Evolutionary conservation across 2,329 filamentous ascomycete species (phyloP).

Genomic region (Trichophyton equinum): DNA sequence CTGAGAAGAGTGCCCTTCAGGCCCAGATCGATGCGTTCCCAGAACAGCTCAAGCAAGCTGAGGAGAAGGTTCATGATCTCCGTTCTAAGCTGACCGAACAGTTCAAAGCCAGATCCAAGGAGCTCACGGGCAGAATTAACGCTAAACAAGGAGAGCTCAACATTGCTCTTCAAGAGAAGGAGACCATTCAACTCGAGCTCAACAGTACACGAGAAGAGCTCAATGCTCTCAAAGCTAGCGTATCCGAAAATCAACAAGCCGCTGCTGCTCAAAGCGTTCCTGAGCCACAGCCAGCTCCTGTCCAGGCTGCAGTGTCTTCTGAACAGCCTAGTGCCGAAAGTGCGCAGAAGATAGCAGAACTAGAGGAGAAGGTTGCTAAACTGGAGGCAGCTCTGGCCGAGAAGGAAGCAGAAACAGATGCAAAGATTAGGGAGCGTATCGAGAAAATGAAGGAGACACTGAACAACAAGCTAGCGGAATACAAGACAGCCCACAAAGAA

Average conservation of each 20-base stretch:
- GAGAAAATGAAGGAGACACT: conserved; percentile 54
- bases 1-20: conserved; percentile 39
- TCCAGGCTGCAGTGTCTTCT: conserved; percentile 17
- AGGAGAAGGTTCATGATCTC: conserved; percentile 40
- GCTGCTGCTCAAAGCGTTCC: conserved; percentile 41
- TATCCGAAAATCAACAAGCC: conserved; percentile 24
- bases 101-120: conserved; percentile 45
- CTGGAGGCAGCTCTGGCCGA: conserved; percentile 42
- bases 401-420: conserved; percentile 40
- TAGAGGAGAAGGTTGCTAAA: conserved; percentile 48
- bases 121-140: conserved; percentile 52
- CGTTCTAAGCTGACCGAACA: conserved; percentile 36
- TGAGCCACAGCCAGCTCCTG: conserved; percentile 22
- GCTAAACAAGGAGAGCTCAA: conserved; percentile 40
- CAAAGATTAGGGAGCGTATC: conserved; percentile 35
- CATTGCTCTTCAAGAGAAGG: conserved; percentile 48
- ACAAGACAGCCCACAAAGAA: conserved; percentile 38
- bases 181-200: conserved; percentile 55
- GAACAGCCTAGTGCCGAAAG: conserved; percentile 15
- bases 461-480: conserved; percentile 54
- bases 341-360: conserved; percentile 46
- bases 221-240: conserved; percentile 37
- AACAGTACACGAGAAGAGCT: conserved; percentile 50
- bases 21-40: conserved; percentile 38
- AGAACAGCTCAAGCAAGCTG: conserved; percentile 35